These are phyloP conservation scores for Neotropicomus parvogracilis DNA, from an alignment of 1,284 basidiomycete species.

Conservation along the genomic window DNA sequence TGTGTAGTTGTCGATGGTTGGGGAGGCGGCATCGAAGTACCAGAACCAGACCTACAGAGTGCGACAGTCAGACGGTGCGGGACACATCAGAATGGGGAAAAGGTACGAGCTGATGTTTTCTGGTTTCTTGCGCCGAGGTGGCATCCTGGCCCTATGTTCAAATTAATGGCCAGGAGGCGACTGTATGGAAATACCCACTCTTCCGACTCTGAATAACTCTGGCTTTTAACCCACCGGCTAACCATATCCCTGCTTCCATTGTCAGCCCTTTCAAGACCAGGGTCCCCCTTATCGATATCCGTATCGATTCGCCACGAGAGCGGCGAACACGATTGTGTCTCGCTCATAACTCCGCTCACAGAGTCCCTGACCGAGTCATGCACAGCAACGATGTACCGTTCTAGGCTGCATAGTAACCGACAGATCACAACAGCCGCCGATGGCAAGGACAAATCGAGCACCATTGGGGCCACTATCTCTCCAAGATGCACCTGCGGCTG, in stretches of 20 bases:
- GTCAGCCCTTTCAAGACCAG: not conserved
- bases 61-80: not conserved
- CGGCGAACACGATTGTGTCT: not conserved
- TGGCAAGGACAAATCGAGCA: slow-evolving; percentile 7
- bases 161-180: not conserved
- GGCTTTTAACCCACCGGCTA: slow-evolving; percentile 3
- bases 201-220: not conserved
- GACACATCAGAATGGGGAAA: too few species aligned
- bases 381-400: not conserved
- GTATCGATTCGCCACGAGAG: slow-evolving; percentile 14
- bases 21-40: not conserved
- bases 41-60: not conserved
- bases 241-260: slow-evolving; percentile 1
- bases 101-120: not conserved
- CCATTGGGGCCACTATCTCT: slow-evolving; percentile 1
- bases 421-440: slow-evolving; percentile 1
- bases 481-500: slow-evolving; percentile 9
- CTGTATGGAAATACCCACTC: not conserved
- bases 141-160: not conserved
- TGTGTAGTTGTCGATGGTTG: not conserved
- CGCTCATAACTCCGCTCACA: slow-evolving; percentile 1
- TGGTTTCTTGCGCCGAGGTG: not conserved
- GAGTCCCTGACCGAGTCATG: slow-evolving; percentile 3
- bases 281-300: not conserved
- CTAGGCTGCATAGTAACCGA: slow-evolving; percentile 2